These are phyloP conservation scores for Nicotiana undulata DNA, from an alignment of 257 asterid species.

Conservation along the genomic window DNA sequence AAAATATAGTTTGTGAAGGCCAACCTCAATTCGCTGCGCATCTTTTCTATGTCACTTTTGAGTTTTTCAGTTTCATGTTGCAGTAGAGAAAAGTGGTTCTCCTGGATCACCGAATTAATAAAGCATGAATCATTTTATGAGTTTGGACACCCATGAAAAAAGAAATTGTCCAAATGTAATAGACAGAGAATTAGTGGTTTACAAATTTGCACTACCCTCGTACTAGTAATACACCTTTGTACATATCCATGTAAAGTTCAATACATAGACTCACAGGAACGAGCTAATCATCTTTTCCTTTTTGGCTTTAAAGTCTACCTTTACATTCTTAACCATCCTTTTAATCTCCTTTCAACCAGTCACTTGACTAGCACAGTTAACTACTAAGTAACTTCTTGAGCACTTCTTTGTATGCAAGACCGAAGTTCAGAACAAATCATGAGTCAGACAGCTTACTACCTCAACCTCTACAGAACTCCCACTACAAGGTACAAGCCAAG, in stretches of 20 bases:
- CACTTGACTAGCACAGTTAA: not conserved
- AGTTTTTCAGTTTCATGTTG: slow-evolving; percentile 86
- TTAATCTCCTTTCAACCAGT: not conserved
- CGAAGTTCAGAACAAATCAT: not conserved
- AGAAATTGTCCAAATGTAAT: not conserved
- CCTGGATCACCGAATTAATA: slow-evolving; percentile 44
- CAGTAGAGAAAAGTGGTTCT: slow-evolving; percentile 73
- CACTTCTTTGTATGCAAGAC: not conserved
- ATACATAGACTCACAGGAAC: not conserved
- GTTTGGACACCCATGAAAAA: not conserved
- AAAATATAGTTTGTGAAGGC: not conserved
- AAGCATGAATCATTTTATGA: slow-evolving; percentile 9
- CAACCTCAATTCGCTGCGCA: slow-evolving; percentile 87
- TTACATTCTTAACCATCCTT: not conserved
- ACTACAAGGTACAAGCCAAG: not conserved
- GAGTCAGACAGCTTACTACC: not conserved
- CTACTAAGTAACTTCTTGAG: not conserved
- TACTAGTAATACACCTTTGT: not conserved
- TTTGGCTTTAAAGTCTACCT: not conserved
- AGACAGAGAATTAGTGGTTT: not conserved
- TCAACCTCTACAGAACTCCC: not conserved
- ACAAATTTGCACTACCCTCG: not conserved
- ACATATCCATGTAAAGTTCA: not conserved
- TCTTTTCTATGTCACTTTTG: slow-evolving; percentile 73
- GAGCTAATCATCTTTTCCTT: not conserved